Evolutionary conservation across 116 monocot genomes (phyloP).

Genomic region (Phalaenopsis hybrid): DNA sequence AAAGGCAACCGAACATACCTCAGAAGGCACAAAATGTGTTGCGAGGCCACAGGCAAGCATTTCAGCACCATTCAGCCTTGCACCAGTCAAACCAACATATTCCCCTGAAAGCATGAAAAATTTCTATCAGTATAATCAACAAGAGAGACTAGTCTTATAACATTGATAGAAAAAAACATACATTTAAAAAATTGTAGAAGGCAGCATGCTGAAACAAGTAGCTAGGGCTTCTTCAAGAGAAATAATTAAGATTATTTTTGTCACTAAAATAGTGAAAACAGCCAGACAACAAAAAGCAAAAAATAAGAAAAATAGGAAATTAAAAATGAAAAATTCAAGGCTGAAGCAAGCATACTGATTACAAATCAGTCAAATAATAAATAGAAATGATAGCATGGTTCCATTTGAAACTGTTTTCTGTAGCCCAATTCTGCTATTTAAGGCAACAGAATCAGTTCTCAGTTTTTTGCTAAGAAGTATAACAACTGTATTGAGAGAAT

Average conservation of each 20-base stretch:
- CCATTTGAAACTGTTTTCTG: too few relatives aligned
- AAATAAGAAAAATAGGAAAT: too few relatives aligned
- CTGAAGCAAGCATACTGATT: not conserved
- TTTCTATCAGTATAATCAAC: not conserved
- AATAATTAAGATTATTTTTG: not conserved
- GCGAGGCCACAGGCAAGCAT: conserved; percentile 98
- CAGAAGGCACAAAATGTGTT: conserved; percentile 80
- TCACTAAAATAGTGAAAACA: not conserved
- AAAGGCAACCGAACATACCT: conserved; percentile 22
- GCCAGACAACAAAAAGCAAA: not conserved
- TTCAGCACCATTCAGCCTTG: conserved; percentile 72
- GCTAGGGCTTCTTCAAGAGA: not conserved
- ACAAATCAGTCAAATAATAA: not conserved
- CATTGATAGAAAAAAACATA: not conserved
- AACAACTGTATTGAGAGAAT: too few relatives aligned
- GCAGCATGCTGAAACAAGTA: not conserved
- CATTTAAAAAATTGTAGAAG: not conserved
- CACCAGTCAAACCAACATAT: conserved; percentile 90
- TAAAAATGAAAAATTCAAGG: not conserved
- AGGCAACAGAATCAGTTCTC: too few relatives aligned
- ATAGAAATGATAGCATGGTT: not conserved
- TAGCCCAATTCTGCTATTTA: too few relatives aligned
- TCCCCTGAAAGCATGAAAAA: conserved; percentile 49
- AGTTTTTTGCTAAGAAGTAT: too few relatives aligned
- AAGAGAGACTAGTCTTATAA: not conserved